phyloP scores from a whole-genome alignment of 108 stramenopile species.

The Ochromonas danica region DNA sequence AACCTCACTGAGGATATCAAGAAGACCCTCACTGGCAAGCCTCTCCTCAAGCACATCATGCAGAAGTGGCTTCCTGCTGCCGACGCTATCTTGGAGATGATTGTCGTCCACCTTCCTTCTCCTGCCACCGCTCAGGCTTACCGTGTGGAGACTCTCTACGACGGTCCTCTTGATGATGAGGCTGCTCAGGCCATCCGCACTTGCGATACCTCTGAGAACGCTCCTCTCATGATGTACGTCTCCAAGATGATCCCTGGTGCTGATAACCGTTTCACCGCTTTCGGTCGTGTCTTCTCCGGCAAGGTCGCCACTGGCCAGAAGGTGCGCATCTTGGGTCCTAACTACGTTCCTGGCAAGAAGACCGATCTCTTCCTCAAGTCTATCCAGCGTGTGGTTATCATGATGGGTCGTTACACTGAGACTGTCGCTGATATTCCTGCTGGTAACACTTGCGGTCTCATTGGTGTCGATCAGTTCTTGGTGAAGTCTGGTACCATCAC shows the following conservation, averaged over 20 bases:
- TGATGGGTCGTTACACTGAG: slow-evolving; percentile 99
- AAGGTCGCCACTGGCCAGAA: slow-evolving; percentile 98
- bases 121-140: slow-evolving; percentile 90
- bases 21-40: slow-evolving; percentile 94
- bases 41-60: slow-evolving; percentile 98
- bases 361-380: slow-evolving; percentile 99
- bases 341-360: slow-evolving; percentile 99
- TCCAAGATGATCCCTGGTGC: slow-evolving; percentile 99
- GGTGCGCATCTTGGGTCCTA: slow-evolving; percentile 99
- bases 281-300: slow-evolving; percentile 99
- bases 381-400: slow-evolving; percentile 99
- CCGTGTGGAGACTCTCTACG: slow-evolving; percentile 97
- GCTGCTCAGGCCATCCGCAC: slow-evolving; percentile 93
- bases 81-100: slow-evolving; percentile 99
- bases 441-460: slow-evolving; percentile 99
- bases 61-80: slow-evolving; percentile 99
- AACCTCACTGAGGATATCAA: slow-evolving; percentile 79
- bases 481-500: slow-evolving; percentile 99
- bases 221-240: slow-evolving; percentile 98
- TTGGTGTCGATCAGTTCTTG: slow-evolving; percentile 99
- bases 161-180: slow-evolving; percentile 96
- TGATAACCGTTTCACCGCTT: slow-evolving; percentile 99
- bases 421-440: slow-evolving; percentile 95
- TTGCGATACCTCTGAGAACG: slow-evolving; percentile 88
- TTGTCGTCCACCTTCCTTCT: slow-evolving; percentile 98